Evolutionary conservation across 164 flowering plant genomes (phyloP).

Genomic region (Umbilicus rupestris): DNA sequence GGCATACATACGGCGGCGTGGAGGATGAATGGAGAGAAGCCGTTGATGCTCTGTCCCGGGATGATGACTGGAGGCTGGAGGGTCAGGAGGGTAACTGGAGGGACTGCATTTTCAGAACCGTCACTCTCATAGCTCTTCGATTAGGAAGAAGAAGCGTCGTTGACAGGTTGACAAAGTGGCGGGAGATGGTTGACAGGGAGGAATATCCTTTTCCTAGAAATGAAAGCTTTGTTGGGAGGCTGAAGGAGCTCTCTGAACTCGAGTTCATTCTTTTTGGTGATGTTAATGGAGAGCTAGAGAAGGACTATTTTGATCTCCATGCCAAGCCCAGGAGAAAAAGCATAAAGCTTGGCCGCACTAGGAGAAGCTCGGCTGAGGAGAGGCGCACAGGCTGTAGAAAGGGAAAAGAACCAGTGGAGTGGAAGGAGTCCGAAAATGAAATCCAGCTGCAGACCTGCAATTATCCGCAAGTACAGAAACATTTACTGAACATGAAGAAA

Average conservation of each 20-base stretch:
- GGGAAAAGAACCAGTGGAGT: conserved; percentile 76
- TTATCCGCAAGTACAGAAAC: conserved; percentile 27
- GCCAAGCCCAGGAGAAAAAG: conserved; percentile 55
- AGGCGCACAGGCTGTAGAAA: conserved; percentile 30
- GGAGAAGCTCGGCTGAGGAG: conserved; percentile 30
- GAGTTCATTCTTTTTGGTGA: conserved; percentile 13
- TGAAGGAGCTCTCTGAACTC: conserved; percentile 14
- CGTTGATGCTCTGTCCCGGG: conserved; percentile 51
- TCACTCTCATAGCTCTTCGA: conserved; percentile 50
- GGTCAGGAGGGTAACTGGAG: conserved; percentile 82
- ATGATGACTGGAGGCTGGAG: conserved; percentile 84
- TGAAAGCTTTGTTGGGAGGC: conserved; percentile 13
- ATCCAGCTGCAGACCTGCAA: conserved; percentile 68
- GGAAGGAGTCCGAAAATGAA: conserved; percentile 94
- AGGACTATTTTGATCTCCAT: conserved; percentile 37
- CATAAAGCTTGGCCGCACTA: conserved; percentile 47
- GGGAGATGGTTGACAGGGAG: conserved; percentile 10
- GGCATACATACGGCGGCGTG: conserved; percentile 68
- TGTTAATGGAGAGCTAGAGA: conserved; percentile 1
- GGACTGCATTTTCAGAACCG: conserved; percentile 71
- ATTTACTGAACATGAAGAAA: conserved; percentile 27
- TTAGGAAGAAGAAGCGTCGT: conserved; percentile 68
- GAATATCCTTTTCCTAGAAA: conserved; percentile 11
- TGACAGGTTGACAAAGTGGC: conserved; percentile 10
- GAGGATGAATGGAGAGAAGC: conserved; percentile 96